Evolutionary conservation across 768 basidiomycete species (phyloP), one percentile per base, ranked within the genome.

Genomic region (Chlorophyllum brunneum): DNA sequence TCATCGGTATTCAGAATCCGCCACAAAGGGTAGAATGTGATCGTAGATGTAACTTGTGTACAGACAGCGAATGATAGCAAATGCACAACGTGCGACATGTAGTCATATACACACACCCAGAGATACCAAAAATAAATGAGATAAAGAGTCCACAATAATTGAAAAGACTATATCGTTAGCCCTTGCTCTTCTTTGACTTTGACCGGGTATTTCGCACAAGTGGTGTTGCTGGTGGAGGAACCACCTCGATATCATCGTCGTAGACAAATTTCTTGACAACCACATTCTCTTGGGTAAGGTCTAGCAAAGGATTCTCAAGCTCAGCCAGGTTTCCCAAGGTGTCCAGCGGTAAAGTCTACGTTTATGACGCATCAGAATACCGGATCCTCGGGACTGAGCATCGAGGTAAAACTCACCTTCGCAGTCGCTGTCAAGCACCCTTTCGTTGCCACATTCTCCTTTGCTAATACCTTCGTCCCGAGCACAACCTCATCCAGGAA

Each of bases 251-350:
- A 58, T 92, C 90, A 52, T 83, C 81, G 56, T 91, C 88, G 54
- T 91, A 92, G 16, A 92, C 78, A 64, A 83, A 88, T 63, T 81
- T 90, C 70, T 88, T 87, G 34, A 92, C 83, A 46, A 80, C 69
- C 46, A 92, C 67, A 45, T 81, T 82, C 65, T 91, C 87, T 22
- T 73, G 71, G 20, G 77, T 72, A 27, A 91, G 71, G 30, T 85
- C 78, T 45, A 69, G 64, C 22, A 83, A 65, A 1, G 85, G 83
- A 15, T 74, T 65, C 27, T 81, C 77, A 26, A 76, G 75, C 58
- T 84, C 74, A 13, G 78, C 67, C 20, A 87, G 70, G 61, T 92
- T 92, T 31, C 90, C 90, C 42, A 91, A 71, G 6, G 75, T 76
- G 63, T 92, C 89, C 40, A 92, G 67, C 54, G 66, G 76, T 59